Conservation (phyloP, 139 green algal genomes). For the Coelastrella sp. region DNA sequence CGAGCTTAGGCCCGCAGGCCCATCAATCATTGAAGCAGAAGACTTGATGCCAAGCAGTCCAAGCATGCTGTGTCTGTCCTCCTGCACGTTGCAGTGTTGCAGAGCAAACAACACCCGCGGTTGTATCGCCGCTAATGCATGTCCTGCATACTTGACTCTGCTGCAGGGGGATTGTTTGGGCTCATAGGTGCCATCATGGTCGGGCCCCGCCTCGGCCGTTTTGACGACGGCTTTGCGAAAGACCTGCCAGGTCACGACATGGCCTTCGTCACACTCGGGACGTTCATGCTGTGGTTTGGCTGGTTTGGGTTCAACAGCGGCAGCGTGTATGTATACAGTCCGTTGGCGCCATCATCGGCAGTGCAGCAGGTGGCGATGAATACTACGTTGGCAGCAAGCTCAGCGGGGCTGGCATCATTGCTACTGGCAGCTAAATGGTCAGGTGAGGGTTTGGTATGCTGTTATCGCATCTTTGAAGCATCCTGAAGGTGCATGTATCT, state of each 20-base stretch:
- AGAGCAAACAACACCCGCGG: no score
- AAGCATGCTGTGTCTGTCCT: no score
- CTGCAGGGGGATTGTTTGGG: slow-evolving; percentile 56
- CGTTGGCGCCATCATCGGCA: not conserved
- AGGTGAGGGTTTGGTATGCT: not conserved
- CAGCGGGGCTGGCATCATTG: slow-evolving; percentile 16
- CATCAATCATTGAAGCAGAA: no score
- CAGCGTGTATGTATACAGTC: slow-evolving; percentile 55
- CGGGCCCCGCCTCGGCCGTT: slow-evolving; percentile 61
- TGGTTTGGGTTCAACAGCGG: slow-evolving; percentile 70
- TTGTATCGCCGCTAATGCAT: no score
- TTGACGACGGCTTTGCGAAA: slow-evolving; percentile 55
- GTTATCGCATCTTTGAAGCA: no score
- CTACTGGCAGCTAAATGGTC: slow-evolving; percentile 11
- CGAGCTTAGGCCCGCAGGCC: no score
- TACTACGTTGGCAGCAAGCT: slow-evolving; percentile 48
- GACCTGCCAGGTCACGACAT: slow-evolving; percentile 65
- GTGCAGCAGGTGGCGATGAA: slow-evolving; percentile 55
- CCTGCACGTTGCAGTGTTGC: no score
- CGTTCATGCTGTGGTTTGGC: slow-evolving; percentile 65
- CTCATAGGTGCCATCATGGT: slow-evolving; percentile 52
- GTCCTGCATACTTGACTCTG: no score
- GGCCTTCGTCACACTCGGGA: slow-evolving; percentile 57
- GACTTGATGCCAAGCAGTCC: no score
- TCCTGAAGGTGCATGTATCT: no score